Evolutionary conservation across 192 early-diverging fungal genomes (phyloP), one percentile per base, ranked within the genome.

Genomic region (Podila epigama): DNA sequence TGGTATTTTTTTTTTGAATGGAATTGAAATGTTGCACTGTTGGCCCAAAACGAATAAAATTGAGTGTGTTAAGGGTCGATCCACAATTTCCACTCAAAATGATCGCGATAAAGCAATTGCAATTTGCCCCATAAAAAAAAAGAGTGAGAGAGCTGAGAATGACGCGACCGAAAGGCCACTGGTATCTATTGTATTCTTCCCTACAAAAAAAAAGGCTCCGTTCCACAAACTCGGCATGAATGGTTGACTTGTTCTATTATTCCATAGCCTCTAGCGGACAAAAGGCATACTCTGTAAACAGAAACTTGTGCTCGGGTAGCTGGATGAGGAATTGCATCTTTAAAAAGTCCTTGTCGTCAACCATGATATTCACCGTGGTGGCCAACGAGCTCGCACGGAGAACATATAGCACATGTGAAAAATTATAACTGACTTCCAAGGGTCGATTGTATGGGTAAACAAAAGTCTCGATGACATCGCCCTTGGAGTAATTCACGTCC

Each of bases 401-500:
- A 11, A 68, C 66, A 44, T 77, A 36, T 4, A 68, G 56, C 13
- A 77, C 66, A 31, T 77, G 73, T 6, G 42, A 39, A 40, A 77
- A 77, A 27, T 68, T 77, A 27, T 77, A 77, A 42, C 73, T 77
- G 31, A 58, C 53, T 29, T 77, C 66, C 2, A 63, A 64, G 1
- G 66, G 66, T 0, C 51, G 59, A 6, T 68, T 40, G 18, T 64
- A 68, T 1, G 42, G 54, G 35, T 63, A 68, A 1, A 54, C 39
- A 44, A 68, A 77, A 2, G 66, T 53, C 32, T 77, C 66, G 10
- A 77, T 51, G 22, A 77, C 73, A 54, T 77, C 73, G 16, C 73
- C 73, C 34, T 58, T 59, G 2, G 73, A 77, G n/a, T 77, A 77
- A 51, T 77, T 77, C 34, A 77, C 66, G 51, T 77, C 73, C 37